Evolutionary conservation across 2,329 filamentous ascomycete genomes (phyloP), one percentile per base, ranked within the genome.

Genomic region (Colletotrichum sp.): DNA sequence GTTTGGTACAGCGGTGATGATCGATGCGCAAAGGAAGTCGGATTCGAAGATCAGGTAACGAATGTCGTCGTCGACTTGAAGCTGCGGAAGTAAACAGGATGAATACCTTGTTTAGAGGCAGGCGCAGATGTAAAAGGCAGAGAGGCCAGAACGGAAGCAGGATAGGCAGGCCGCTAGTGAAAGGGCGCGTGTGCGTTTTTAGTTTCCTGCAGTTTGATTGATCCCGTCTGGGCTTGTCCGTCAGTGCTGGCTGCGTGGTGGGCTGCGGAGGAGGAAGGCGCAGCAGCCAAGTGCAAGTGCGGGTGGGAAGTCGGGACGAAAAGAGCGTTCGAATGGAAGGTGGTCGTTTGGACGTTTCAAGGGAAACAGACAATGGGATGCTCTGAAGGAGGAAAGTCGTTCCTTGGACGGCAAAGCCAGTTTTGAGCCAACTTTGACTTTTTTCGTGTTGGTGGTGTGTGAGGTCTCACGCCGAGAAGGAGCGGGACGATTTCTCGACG

Each of bases 171-270:
- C 71, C 64, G 36, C 74, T 74, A 76, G 48, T 61, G 18, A 48
- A 52, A 68, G 60, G 57, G 74, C 38, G 65, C 57, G 64, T 26
- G 70, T 65, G 70, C 57, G 74, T 65, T 73, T 70, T 73, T 76
- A 69, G 63, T 63, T 71, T 16, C 32, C 38, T 70, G 57, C 67
- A 70, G 67, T 48, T 70, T 57, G 67, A 15, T 30, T 43, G 63
- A 48, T 66, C 63, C 30, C 16, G 36, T 70, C 34, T 55, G 67
- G 43, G 68, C 43, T 52, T 52, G 43, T 52, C n/a, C 43, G 43
- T 52, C 43, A n/a, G 43, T 52, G 43, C 43, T 52, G 43, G 43
- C 43, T 52, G 43, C 43, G 43, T 76, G 70, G 73, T 68, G 73
- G 57, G 26, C 30, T 65, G 43, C 64, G 36, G 38, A 34, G 67